Base-by-base conservation (phyloP, 2,329 filamentous ascomycete genomes). In the Phaeosphaeriaceae sp. region DNA sequence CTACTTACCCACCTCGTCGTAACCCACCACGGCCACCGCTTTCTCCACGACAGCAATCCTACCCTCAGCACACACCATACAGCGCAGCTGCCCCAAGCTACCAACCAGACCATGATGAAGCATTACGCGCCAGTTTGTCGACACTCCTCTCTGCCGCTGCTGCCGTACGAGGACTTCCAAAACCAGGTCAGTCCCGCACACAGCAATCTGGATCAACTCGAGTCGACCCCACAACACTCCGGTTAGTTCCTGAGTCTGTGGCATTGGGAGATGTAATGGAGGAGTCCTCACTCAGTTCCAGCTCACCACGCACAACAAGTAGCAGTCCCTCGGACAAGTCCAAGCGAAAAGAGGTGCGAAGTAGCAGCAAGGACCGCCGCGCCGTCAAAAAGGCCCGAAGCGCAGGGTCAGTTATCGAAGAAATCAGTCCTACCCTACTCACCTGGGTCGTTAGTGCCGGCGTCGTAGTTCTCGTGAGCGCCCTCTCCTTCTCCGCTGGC, bases 131-230 rank as follows among this genome's bases (percentile, higher is more conserved):
- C 16, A 96, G 91, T 40, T 81, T 99, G n/a, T 96, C 92, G 1
- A 97, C 94, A 0, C 82, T 99, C 11, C 83, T 99, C 11, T 97
- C 93, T n/a, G 96, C 91, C 65, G 93, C 92, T 0, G 92, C 92
- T 3, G 94, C 93, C 0, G 94, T 93, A 1, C 84, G 94, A 35
- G 88, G 89, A 3, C 79, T 94, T 13, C 85, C 88, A 1, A 96
- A 94, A 56, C 64, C 73, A 20, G 69, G 71, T n/a, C 73, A 76
- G 42, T 53, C 61, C 30, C 63, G 67, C 29, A 52, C 45, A 29
- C 41, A 64, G 64, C 50, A 76, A 73, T 38, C 67, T 53, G 38
- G 72, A 36, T 67, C 68, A 29, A 63, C 62, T 47, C 72, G 76
- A 16, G 64, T 80, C 28, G 79, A 82, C 42, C 80, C 83, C 11